phyloP scores from a whole-genome alignment of 1,139 yeast species.

The Yamadazyma siamensis region DNA sequence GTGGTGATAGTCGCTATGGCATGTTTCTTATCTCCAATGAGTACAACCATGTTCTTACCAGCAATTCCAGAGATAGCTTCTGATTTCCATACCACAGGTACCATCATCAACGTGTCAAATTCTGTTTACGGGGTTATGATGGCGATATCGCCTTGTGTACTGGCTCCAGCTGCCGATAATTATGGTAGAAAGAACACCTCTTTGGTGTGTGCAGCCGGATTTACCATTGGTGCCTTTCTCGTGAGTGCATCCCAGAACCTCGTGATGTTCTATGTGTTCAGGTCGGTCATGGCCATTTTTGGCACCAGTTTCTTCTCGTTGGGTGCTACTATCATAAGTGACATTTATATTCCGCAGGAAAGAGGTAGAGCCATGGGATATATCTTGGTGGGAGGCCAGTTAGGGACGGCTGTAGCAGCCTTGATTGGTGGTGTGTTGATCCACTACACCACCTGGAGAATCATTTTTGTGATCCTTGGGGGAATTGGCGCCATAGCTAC shows the following conservation, averaged over 20 bases:
- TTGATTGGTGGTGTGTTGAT: conserved; percentile 42
- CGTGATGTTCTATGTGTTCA: conserved; percentile 47
- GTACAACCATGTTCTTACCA: conserved; percentile 42
- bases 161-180: conserved; percentile 42
- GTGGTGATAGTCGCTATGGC: conserved; percentile 16
- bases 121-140: conserved; percentile 45
- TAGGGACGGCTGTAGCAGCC: conserved; percentile 48
- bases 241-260: conserved; percentile 43
- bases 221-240: conserved; percentile 28
- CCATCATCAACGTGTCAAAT: conserved; percentile 42
- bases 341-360: conserved; percentile 41
- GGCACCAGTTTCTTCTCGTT: conserved; percentile 50
- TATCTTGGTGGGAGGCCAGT: conserved; percentile 39
- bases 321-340: conserved; percentile 45
- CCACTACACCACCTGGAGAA: conserved; percentile 47
- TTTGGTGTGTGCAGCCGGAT: conserved; percentile 29
- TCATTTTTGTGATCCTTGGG: conserved; percentile 42
- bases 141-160: conserved; percentile 46
- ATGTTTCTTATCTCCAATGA: conserved; percentile 36
- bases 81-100: conserved; percentile 39
- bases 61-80: conserved; percentile 45
- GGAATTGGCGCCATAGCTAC: conserved; percentile 31
- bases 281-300: conserved; percentile 43
- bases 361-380: conserved; percentile 46
- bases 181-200: conserved; percentile 45